Base-by-base conservation (phyloP, 192 early-diverging fungal genomes). In the Entrophospora sp. region DNA sequence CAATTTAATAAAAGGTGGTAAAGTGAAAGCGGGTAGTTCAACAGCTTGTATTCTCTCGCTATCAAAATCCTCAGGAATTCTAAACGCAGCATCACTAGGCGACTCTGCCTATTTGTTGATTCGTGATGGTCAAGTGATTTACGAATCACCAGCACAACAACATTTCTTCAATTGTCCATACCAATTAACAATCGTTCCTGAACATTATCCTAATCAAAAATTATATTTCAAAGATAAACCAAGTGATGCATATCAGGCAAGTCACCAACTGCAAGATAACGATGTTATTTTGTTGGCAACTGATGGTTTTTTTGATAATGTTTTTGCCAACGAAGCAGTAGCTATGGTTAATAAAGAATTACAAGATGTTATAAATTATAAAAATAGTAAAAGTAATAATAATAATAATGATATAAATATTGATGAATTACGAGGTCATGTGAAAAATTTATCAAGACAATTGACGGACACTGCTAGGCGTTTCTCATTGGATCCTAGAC, bases 121-220 rank as follows among this genome's bases (percentile, higher is more conserved):
- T 52, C 80, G 82, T 14, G 73, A 80, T 63, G 70, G 78, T 40
- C 69, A 73, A 35, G 70, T 81, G 22, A 70, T 84, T 7, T 84
- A 79, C 58, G 82, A 84, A 48, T 79, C 76, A 8, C 80, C 82
- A 7, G 77, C 78, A 10, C 82, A 84, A 34, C 82, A 84, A 37
- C 82, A 84, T 69, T 84, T 82, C 57, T 84, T 81, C 64, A 84
- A 84, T 48, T 84, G 82, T 59, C 82, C 82, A 55, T 84, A 82
- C 64, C 82, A 84, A 65, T 64, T 84, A 22, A 79, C 80, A 1
- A 73, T 84, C 5, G 61, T 84, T 14, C 82, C 82, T 14, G 78
- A 79, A 34, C 71, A 71, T 31, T 81, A 82, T 46, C 80, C 80
- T 31, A 74, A 79, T 28, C 76, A 77, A 49, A 71, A 71, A 13